These are phyloP conservation scores for Leishmania gerbilli DNA, from an alignment of 208 protist species.

Conservation along the genomic window DNA sequence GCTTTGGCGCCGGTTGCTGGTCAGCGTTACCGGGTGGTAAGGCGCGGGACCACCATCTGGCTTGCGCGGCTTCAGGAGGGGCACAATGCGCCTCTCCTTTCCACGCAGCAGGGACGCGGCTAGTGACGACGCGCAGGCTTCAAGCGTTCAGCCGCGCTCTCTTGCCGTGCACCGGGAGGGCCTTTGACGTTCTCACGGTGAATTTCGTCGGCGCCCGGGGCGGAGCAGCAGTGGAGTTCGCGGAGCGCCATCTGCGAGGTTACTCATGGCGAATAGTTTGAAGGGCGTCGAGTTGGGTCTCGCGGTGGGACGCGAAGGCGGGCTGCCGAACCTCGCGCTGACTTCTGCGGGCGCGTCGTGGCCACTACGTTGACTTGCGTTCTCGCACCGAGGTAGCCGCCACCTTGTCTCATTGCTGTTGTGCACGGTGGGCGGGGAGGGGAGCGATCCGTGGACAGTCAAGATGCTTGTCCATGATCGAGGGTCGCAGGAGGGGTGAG, in stretches of 20 bases:
- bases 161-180: neutral
- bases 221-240: neutral
- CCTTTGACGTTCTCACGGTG: neutral
- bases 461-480: neutral
- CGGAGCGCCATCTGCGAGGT: neutral
- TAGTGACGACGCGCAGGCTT: neutral
- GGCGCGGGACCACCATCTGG: neutral
- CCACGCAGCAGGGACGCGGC: neutral
- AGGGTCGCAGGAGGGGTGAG: neutral
- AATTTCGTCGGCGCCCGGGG: neutral
- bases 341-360: neutral
- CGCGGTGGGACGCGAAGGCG: neutral
- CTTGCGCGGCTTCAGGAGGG: neutral
- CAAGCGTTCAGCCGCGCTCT: neutral
- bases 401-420: neutral
- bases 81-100: neutral
- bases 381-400: neutral
- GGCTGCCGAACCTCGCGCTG: neutral
- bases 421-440: neutral
- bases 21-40: neutral
- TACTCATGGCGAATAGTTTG: neutral
- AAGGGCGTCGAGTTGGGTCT: neutral
- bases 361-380: neutral
- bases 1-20: neutral
- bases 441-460: neutral